phyloP scores from a whole-genome alignment of 345 rosid species.

The Populus deltoides region DNA sequence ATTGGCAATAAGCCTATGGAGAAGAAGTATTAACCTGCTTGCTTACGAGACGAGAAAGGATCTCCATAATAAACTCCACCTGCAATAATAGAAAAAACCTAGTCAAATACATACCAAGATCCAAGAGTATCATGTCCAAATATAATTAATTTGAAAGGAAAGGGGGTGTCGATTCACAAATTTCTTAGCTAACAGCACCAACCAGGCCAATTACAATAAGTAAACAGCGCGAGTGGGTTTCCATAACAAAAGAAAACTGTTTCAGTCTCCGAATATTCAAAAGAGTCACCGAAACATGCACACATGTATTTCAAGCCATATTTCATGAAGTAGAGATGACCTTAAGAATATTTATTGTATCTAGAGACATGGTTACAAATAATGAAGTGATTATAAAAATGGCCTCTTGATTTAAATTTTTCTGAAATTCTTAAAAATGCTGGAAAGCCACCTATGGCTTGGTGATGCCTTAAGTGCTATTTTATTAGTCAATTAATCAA shows the following conservation, averaged over 20 bases:
- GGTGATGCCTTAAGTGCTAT: neutral
- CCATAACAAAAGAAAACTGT: neutral
- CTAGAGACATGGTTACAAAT: too few relatives aligned
- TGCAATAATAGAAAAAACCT: constrained; percentile 27
- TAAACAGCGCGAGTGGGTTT: neutral
- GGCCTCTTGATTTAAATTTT: too few relatives aligned
- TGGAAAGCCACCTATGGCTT: too few relatives aligned
- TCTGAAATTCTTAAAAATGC: too few relatives aligned
- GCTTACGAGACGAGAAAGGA: constrained; percentile 90
- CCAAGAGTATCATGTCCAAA: constrained; percentile 1
- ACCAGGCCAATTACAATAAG: neutral
- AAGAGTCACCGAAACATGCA: neutral
- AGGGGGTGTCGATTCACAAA: too few relatives aligned
- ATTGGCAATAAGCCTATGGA: neutral
- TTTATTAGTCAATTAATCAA: neutral
- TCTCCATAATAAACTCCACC: constrained; percentile 92
- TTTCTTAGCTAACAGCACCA: neutral
- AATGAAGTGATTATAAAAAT: too few relatives aligned
- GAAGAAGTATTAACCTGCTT: constrained; percentile 64
- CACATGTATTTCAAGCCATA: neutral
- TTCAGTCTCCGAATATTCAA: neutral
- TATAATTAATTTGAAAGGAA: neutral
- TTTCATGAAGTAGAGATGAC: neutral
- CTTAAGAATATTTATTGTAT: too few relatives aligned
- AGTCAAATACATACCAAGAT: constrained; percentile 3